Evolutionary conservation across 768 basidiomycete species (phyloP), one percentile per base, ranked within the genome.

Genomic region (Suillus sp.): DNA sequence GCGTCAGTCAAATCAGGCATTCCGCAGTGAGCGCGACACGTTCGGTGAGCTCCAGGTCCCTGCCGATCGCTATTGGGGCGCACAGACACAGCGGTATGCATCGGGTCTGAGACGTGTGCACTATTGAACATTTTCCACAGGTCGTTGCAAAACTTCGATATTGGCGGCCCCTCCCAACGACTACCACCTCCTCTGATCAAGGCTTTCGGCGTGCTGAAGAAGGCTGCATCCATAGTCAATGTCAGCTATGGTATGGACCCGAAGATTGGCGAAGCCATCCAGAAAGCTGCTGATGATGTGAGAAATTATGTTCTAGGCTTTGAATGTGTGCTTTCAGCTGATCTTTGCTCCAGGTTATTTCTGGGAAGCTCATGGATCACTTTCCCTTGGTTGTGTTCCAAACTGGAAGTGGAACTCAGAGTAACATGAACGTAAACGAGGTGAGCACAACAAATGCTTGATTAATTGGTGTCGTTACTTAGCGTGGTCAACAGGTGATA

Each of bases 341-440:
- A 59, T 53, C 25, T 55, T 61, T 62, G 54, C 18, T 34, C 38
- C 69, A 96, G 95, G 96, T 99, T 70, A 99, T 99, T 74, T 92
- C 92, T 51, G 96, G 96, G 59, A 93, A 95, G 75, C 84, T 99
- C 64, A 83, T 90, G 25, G 95, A 95, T 68, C 92, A 99, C 78
- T 99, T 99, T 80, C 97, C 97, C 30, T 81, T 99, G 43, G 97
- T 99, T 42, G 96, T 99, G 47, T 99, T 98, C 86, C 97, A 99
- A 78, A 99, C 97, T 27, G 97, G 97, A 64, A 96, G 93, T 62
- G 97, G 97, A 22, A 99, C 97, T 1, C 97, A 99, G 77, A 96
- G 92, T 73, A 99, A 99, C 81, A 99, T 99, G 97, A 99, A 93
- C 76, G 93, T 87, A 65, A 99, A 99, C 75, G 97, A 99, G 86